phyloP scores from a whole-genome alignment of 2,329 filamentous ascomycete species.

The Fusarium agapanthi region DNA sequence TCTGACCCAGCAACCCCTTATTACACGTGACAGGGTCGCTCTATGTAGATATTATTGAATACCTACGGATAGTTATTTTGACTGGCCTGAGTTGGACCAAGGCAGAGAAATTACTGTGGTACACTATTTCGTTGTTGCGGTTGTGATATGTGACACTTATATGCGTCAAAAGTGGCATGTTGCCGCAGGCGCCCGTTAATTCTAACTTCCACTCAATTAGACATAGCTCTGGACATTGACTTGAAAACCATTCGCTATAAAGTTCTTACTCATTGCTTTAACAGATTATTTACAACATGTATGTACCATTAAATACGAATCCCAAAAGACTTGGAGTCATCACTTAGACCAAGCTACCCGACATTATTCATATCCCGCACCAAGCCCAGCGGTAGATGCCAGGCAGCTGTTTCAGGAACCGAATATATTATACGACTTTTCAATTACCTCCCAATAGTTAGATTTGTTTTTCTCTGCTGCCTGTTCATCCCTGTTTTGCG shows the following conservation, averaged over 20 bases:
- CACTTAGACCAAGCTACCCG: not conserved
- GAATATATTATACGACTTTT: not conserved
- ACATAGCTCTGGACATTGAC: not conserved
- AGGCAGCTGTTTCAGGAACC: constrained; percentile 1
- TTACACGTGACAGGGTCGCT: not conserved
- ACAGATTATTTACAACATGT: too few species aligned
- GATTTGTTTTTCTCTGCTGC: not conserved
- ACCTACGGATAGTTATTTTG: too few species aligned
- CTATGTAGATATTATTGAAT: not conserved
- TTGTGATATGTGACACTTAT: not conserved
- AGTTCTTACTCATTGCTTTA: not conserved
- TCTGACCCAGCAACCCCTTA: constrained; percentile 28
- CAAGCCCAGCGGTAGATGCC: not conserved
- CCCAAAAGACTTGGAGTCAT: not conserved
- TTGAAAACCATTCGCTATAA: not conserved
- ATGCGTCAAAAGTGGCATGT: too few species aligned
- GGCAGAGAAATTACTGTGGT: not conserved
- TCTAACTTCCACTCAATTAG: not conserved
- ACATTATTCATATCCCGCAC: not conserved
- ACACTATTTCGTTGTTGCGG: not conserved
- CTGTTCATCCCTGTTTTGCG: not conserved
- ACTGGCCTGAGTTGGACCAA: not conserved
- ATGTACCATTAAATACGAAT: not conserved
- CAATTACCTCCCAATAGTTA: not conserved
- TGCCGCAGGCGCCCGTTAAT: not conserved